Evolutionary conservation across 1,284 basidiomycete genomes (phyloP), one percentile per base, ranked within the genome.

Genomic region (Sporisorium scitamineum): DNA sequence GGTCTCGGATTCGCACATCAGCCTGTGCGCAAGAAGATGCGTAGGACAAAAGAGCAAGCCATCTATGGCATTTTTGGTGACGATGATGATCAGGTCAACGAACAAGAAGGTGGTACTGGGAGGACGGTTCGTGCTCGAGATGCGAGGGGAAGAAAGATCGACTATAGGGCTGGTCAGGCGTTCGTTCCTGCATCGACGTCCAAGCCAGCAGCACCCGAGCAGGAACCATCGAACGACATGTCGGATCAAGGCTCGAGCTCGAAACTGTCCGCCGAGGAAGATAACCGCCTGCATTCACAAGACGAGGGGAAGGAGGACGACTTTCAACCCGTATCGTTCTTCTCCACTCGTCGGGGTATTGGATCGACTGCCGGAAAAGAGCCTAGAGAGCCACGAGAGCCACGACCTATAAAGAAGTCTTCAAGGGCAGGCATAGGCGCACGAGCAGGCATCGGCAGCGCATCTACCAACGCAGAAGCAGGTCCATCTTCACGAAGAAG

Each of bases 1-100:
- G 42, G 31, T 50, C 48, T 50, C 11, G 48, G 48, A 31, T 50
- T 50, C 13, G 66, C 48, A 11, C 18, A n/a, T 6, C 60, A 52
- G 20, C 58, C 58, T 11, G 18, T 24, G 54, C 67, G 55, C 31
- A 75, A 48, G 56, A 64, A 39, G 55, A 76, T 61, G 65, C 69
- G 42, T 31, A 42, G 44, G 9, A 62, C 69, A 1, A 74, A 78
- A 18, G 68, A 68, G 0, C 59, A 73, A 8, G 79, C 56, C 1
- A 88, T 92, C 61, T 94, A 95, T 80, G 94, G 94, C 4, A 88
- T 94, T 0, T 95, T 94, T 86, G 93, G 88, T 0, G 90, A 91
- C 1, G 89, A 90, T 50, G 91, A 91, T 20, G 27, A 48, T 48
- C 47, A 48, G 5, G 22, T 32, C 61, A 64, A 64, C n/a, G 68